A percentile compares a stretch with the other conserved stretches of the same genome.
phyloP scores from a whole-genome alignment of 2,329 filamentous ascomycete species.

The Xylariaceae sp. region DNA sequence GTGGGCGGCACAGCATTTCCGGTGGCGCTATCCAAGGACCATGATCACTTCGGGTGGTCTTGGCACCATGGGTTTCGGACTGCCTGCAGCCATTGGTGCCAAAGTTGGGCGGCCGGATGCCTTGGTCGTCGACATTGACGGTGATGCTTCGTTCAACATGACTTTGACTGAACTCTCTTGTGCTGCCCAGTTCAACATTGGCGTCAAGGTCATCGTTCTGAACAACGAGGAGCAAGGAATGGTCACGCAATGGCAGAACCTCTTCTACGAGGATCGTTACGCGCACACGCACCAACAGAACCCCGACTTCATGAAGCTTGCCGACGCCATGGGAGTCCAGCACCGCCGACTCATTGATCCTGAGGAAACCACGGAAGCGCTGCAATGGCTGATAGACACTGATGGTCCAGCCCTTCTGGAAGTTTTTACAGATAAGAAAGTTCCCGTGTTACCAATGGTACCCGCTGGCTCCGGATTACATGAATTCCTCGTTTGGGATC shows the following conservation, averaged over 20 bases:
- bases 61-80: conserved; percentile 92
- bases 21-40: conserved; percentile 55
- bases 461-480: conserved; percentile 82
- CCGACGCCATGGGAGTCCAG: conserved; percentile 87
- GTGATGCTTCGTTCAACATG: conserved; percentile 99
- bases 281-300: conserved; percentile 92
- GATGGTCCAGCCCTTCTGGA: conserved; percentile 93
- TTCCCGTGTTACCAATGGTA: conserved; percentile 97
- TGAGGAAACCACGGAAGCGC: conserved; percentile 70
- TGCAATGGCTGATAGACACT: conserved; percentile 85
- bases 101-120: conserved; percentile 81
- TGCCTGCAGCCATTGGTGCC: conserved; percentile 91
- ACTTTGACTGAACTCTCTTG: conserved; percentile 93
- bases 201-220: conserved; percentile 87
- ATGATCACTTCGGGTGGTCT: conserved; percentile 97
- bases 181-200: conserved; percentile 93
- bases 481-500: conserved; percentile 87
- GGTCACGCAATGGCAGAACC: conserved; percentile 97
- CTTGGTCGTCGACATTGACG: conserved; percentile 92
- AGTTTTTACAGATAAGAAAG: conserved; percentile 86
- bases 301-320: conserved; percentile 92
- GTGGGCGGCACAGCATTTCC: conserved; percentile 96
- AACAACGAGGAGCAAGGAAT: conserved; percentile 99
- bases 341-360: conserved; percentile 69
- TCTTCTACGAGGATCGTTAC: conserved; percentile 94